Percentiles rank a stretch among this genome's conserved stretches.
phyloP scores from a whole-genome alignment of 2,329 filamentous ascomycete species.

The Ceratocystis smalleyi region DNA sequence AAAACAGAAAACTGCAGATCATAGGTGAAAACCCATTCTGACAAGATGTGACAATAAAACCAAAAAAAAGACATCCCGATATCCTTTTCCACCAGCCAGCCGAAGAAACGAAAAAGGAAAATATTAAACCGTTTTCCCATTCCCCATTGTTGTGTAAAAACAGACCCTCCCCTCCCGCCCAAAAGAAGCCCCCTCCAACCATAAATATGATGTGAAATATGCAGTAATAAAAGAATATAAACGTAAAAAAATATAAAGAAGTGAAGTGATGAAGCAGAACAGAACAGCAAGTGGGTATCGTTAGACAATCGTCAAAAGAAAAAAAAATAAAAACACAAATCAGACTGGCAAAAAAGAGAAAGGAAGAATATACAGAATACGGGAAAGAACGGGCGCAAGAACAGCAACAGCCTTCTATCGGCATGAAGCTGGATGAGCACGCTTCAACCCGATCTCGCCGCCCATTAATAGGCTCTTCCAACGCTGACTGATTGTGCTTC shows the following conservation, averaged over 20 bases:
- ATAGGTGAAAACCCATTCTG: background rate
- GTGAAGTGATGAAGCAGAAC: slow-evolving; percentile 3
- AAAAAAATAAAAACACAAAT: background rate
- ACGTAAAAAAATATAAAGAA: background rate
- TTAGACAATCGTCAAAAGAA: background rate
- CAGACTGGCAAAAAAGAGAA: background rate
- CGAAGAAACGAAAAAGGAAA: background rate
- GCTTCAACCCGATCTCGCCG: slow-evolving; percentile 46
- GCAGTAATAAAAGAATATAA: background rate
- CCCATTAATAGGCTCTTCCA: slow-evolving; percentile 48
- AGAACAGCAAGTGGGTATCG: slow-evolving; percentile 6
- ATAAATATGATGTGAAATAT: background rate
- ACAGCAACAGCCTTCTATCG: background rate
- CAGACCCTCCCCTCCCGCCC: no score
- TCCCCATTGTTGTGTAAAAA: no score
- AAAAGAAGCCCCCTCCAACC: no score
- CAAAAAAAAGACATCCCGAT: background rate
- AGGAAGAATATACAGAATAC: background rate
- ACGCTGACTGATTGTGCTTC: slow-evolving; percentile 38
- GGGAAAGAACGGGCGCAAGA: background rate
- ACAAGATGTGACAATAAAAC: background rate
- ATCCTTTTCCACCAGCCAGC: no score
- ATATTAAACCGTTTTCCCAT: background rate
- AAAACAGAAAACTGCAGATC: background rate
- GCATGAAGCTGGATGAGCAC: slow-evolving; percentile 18